Evolutionary conservation across 1,284 basidiomycete genomes (phyloP), one percentile per base, ranked within the genome.

Genomic region (Ustilago cynodontis): DNA sequence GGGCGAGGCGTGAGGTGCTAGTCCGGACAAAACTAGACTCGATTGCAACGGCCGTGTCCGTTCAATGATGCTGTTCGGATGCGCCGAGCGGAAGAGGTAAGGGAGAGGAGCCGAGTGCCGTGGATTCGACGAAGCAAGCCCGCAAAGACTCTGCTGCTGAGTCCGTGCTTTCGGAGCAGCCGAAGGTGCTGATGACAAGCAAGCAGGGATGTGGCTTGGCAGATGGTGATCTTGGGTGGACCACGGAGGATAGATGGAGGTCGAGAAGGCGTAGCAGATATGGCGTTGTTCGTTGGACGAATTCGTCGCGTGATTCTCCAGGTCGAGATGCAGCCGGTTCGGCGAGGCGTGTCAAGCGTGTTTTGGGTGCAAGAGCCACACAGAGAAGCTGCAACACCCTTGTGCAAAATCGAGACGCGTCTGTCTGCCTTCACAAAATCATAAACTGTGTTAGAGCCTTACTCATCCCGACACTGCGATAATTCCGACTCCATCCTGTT

Each of bases 241-340:
- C 16, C 39, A 35, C 41, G 13, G 26, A 35, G 26, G 31, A 28
- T 29, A 61, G 62, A 61, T 71, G 67, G 60, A 70, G 47, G 68
- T 50, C n/a, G 41, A 50, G 56, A 71, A 66, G 59, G 59, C 45
- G 28, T 66, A 37, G 56, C 60, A 41, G 56, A 62, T 55, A 24
- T n/a, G 20, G 29, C 9, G 43, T 28, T n/a, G 20, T 22, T 13
- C 16, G 39, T 3, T 9, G 31, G 11, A 39, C 26, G n/a, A 18
- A 14, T 49, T 31, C 70, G 70, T 71, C 70, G 70, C 70, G 70
- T 71, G 70, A 71, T 57, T 54, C 62, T 55, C 49, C 22, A 37
- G 18, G 0, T 33, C n/a, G n/a, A n/a, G n/a, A 11, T 33, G 29
- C 14, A 16, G 24, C 45, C 39, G 59, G 50, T 45, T 61, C 22